A percentile compares a stretch with the other conserved stretches of the same genome.
Evolutionary conservation across 441 rosid genomes (phyloP).

Genomic region (Flueggea neowawraea): DNA sequence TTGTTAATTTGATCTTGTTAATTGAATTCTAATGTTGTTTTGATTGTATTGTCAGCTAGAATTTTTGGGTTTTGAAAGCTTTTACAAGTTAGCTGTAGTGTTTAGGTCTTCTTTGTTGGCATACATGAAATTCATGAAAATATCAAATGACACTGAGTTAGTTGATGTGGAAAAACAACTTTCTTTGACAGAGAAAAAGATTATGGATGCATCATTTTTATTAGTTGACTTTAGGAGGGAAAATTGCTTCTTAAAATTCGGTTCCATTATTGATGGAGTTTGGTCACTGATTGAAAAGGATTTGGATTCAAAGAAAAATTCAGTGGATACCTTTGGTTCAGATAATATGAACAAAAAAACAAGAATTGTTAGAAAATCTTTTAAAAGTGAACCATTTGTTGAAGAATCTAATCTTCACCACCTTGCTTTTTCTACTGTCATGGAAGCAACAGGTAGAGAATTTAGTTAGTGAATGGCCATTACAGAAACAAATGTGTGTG

Average conservation of each 20-base stretch:
- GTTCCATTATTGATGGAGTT: slow-evolving; percentile 56
- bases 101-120: slow-evolving; percentile 48
- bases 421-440: slow-evolving; percentile 61
- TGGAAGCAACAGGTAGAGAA: slow-evolving; percentile 66
- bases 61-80: slow-evolving; percentile 47
- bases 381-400: slow-evolving; percentile 18
- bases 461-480: too few relatives aligned
- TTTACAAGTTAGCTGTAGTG: slow-evolving; percentile 58
- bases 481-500: too few relatives aligned
- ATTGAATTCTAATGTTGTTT: too few relatives aligned
- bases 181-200: slow-evolving; percentile 47
- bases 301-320: slow-evolving; percentile 18
- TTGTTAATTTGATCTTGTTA: too few relatives aligned
- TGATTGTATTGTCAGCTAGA: too few relatives aligned
- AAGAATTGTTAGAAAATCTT: slow-evolving; percentile 22
- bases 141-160: slow-evolving; percentile 27
- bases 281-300: slow-evolving; percentile 79
- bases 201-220: slow-evolving; percentile 70
- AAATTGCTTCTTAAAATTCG: slow-evolving; percentile 47
- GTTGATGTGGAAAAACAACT: slow-evolving; percentile 39
- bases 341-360: slow-evolving; percentile 34
- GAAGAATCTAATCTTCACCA: slow-evolving; percentile 45
- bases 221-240: slow-evolving; percentile 52
- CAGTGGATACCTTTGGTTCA: slow-evolving; percentile 19
- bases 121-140: slow-evolving; percentile 44